Base-by-base conservation (phyloP, 257 asterid genomes). In the Solanum rostratum region DNA sequence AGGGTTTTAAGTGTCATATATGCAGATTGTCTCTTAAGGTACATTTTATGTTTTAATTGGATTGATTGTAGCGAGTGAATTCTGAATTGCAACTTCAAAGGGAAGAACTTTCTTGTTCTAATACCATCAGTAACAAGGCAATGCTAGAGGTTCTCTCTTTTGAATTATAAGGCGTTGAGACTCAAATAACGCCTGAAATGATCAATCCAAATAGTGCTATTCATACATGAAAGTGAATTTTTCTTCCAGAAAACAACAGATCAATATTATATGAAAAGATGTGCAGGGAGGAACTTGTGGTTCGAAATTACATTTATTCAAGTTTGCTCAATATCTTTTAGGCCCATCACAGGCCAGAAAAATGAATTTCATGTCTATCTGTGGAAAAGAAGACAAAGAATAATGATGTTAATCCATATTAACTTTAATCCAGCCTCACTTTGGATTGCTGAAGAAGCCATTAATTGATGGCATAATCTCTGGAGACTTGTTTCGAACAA, bases 391-490 rank as follows among this genome's bases (percentile, higher is more conserved):
- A 76, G 82, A 76, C 82, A 78, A 16, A 78, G 46, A 78, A 78
- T 78, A 78, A 78, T 49, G 45, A 29, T 78, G 82, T 50, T 49
- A 50, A 78, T 78, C 82, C 62, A 78, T 27, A 29, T 78, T 4
- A 78, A 29, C 63, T 50, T 50, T 45, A 71, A 33, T 11, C 15
- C 12, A 37, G 20, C 85, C 91, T 84, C 89, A 69, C 9, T 88
- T 80, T 30, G 97, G 97, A 85, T 94, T 92, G 27, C 93, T 82
- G 86, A 88, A 88, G 93, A 92, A 95, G 85, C 84, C 86, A 83
- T 95, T 95, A 49, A 94, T 53, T 53, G 88, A n/a, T 12, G 97
- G 98, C 98, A 94, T 94, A 89, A 94, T 89, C 91, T 94, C 91
- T 0, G 98, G 92, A 83, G 94, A 7, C 91, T 49, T 89, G 86